Conservation (phyloP, 306 rosid genomes). For the Dryas drummondii region DNA sequence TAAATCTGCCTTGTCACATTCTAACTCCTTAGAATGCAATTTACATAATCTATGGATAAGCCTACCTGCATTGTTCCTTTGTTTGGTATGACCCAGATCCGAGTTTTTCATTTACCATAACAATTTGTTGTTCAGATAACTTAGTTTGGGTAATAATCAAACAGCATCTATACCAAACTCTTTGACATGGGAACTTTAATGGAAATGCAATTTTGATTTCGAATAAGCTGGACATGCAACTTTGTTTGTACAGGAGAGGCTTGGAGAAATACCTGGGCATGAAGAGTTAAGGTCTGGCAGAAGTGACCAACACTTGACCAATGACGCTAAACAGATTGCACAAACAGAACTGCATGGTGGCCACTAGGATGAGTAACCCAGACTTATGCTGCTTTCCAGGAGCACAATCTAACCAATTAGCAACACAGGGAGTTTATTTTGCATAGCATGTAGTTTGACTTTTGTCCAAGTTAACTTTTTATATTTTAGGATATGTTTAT, state of each 20-base stretch:
- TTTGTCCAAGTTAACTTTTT: slow-evolving; percentile 30
- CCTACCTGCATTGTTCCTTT: background rate
- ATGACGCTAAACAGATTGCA: slow-evolving; percentile 54
- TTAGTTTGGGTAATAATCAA: background rate
- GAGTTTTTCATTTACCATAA: background rate
- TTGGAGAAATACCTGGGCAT: slow-evolving; percentile 64
- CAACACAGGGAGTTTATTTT: slow-evolving; percentile 48
- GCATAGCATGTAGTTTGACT: slow-evolving; percentile 58
- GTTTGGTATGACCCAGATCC: background rate
- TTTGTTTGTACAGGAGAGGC: slow-evolving; percentile 65
- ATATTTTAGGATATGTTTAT: slow-evolving; percentile 49
- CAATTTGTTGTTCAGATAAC: background rate
- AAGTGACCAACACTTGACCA: slow-evolving; percentile 46
- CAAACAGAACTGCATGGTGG: slow-evolving; percentile 50
- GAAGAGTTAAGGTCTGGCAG: slow-evolving; percentile 53
- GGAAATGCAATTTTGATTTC: background rate
- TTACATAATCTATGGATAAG: background rate
- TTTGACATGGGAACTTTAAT: background rate
- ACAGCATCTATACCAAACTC: background rate
- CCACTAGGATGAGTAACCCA: slow-evolving; percentile 46
- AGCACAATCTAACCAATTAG: slow-evolving; percentile 76
- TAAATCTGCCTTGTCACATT: background rate
- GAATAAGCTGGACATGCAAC: background rate
- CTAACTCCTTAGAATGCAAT: background rate
- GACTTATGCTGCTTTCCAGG: slow-evolving; percentile 35